Base-by-base conservation (phyloP, 1,139 yeast species). In the Suhomyces kunorum region DNA sequence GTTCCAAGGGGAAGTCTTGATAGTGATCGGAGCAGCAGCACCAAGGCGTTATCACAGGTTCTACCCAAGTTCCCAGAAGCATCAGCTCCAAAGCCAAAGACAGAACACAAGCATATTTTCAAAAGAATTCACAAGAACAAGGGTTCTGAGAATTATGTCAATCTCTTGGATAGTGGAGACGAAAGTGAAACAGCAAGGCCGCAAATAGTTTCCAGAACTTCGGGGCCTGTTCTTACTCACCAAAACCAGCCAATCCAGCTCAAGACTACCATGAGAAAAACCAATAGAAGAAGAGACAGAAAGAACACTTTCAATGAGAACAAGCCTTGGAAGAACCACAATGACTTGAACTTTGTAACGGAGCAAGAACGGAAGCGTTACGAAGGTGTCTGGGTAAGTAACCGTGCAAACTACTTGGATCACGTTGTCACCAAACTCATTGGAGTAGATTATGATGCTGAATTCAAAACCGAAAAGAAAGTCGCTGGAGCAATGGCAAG, bases 271-370 rank as follows among this genome's bases (percentile, higher is more conserved):
- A 77, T 87, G 82, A 69, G 95, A 38, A 80, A 80, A 48, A 73
- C 74, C 34, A 74, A 71, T 50, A 66, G 62, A 40, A 51, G 63
- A 36, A 66, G 63, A 41, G 71, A 66, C 18, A 68, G 66, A 47
- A 74, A 71, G 51, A 63, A 70, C 31, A 59, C 64, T 16, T 90
- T 92, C 59, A 85, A 92, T 57, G 96, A 87, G 52, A 88, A 87
- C 48, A 89, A 90, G 59, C 98, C 98, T 0, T 92, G 98, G 98
- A 92, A 90, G 54, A 83, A 87, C 54, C 96, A 88, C 57, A 71
- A 69, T 29, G 86, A 81, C 46, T 71, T 81, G 8, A 71, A 70
- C 34, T 71, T 66, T 38, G 73, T 89, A 9, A 75, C 85, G 0
- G 89, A 83, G 20, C 75, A 71, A 26, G 98, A 92, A 58, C 71